Evolutionary conservation across 2,329 filamentous ascomycete genomes (phyloP).

Genomic region (Metarhizium robertsii): DNA sequence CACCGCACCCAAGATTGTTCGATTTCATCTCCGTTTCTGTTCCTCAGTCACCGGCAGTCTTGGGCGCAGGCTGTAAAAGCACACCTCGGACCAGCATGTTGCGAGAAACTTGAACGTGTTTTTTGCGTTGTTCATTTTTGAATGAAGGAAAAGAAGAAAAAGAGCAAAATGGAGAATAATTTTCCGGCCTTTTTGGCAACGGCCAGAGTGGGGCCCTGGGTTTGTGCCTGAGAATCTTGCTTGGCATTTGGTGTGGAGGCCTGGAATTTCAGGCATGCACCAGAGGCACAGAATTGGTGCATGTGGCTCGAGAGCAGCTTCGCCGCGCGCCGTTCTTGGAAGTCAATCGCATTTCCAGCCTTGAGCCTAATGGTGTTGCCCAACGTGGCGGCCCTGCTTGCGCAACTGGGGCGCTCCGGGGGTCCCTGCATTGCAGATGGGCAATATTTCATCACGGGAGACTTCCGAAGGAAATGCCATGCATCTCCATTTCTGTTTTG

Average conservation of each 20-base stretch:
- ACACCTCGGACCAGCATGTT: slow-evolving; percentile 37
- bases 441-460: too few relatives aligned
- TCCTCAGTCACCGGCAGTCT: slow-evolving; percentile 36
- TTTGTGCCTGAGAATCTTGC: neutral
- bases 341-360: too few relatives aligned
- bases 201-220: neutral
- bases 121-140: slow-evolving; percentile 39
- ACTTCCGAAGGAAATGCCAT: too few relatives aligned
- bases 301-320: neutral
- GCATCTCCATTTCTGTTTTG: neutral
- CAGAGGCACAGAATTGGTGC: neutral
- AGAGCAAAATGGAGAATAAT: slow-evolving; percentile 8
- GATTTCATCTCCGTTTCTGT: slow-evolving; percentile 44
- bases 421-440: too few relatives aligned
- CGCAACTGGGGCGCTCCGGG: too few relatives aligned
- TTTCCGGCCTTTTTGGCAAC: slow-evolving; percentile 7
- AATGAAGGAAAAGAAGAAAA: slow-evolving; percentile 19
- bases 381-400: too few relatives aligned
- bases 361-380: too few relatives aligned
- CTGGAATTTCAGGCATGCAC: neutral
- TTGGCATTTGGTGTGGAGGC: neutral
- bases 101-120: slow-evolving; percentile 32
- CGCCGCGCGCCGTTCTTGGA: too few relatives aligned
- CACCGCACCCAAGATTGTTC: slow-evolving; percentile 53
- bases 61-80: slow-evolving; percentile 30